Evolutionary conservation across 768 basidiomycete genomes (phyloP).

Genomic region (Dioszegia hungarica): DNA sequence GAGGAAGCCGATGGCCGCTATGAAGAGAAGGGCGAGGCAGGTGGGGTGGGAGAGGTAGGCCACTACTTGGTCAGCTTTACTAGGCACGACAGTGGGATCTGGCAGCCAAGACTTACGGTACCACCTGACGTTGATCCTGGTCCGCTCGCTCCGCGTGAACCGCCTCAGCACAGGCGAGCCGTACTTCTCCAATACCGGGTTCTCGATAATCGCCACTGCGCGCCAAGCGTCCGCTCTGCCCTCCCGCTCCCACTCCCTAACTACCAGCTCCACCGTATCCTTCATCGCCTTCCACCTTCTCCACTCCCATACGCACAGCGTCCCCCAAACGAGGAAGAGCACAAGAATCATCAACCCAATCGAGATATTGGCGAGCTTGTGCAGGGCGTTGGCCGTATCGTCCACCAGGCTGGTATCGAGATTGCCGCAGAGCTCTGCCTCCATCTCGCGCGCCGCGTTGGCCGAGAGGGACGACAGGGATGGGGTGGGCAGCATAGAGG

Average conservation of each 20-base stretch:
- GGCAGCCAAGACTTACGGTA: slow-evolving; percentile 62
- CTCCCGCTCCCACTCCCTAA: slow-evolving; percentile 28
- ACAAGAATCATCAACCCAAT: slow-evolving; percentile 66
- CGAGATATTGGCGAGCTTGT: slow-evolving; percentile 73
- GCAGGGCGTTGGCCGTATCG: slow-evolving; percentile 72
- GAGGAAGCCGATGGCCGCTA: slow-evolving; percentile 84
- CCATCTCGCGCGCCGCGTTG: slow-evolving; percentile 14
- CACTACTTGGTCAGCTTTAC: slow-evolving; percentile 43
- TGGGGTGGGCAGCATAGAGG: slow-evolving; percentile 72
- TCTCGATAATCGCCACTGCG: slow-evolving; percentile 44
- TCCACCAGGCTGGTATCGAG: slow-evolving; percentile 82
- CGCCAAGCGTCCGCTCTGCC: slow-evolving; percentile 37
- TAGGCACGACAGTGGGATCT: neutral
- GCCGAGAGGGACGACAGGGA: slow-evolving; percentile 25
- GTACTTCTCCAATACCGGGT: slow-evolving; percentile 45
- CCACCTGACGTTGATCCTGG: slow-evolving; percentile 73
- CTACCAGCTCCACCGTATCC: slow-evolving; percentile 33
- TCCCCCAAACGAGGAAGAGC: slow-evolving; percentile 67
- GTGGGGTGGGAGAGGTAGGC: slow-evolving; percentile 88
- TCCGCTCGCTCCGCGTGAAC: slow-evolving; percentile 19
- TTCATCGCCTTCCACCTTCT: slow-evolving; percentile 64
- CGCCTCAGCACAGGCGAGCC: slow-evolving; percentile 21
- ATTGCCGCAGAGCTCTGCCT: slow-evolving; percentile 62
- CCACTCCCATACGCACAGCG: slow-evolving; percentile 76
- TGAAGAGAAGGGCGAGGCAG: slow-evolving; percentile 81